These are phyloP conservation scores for Schizonepeta tenuifolia DNA, from an alignment of 257 asterid species.

Conservation along the genomic window DNA sequence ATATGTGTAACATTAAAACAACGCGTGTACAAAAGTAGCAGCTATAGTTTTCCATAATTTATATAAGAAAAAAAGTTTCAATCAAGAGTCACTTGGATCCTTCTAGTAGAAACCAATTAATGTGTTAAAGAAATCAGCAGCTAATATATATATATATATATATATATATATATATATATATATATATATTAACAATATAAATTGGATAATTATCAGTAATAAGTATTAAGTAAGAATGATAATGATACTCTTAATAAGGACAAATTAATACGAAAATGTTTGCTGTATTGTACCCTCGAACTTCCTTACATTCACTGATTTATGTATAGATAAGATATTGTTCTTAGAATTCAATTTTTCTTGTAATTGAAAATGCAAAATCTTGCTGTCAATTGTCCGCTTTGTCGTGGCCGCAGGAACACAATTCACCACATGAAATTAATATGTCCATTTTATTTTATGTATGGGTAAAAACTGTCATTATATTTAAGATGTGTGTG, in stretches of 20 bases:
- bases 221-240: not conserved
- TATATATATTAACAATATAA: no score
- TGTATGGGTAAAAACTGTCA: not conserved
- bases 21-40: no score
- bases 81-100: no score
- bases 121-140: no score
- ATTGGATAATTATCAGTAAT: no score
- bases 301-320: slow-evolving; percentile 25
- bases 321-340: slow-evolving; percentile 27
- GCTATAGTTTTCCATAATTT: no score
- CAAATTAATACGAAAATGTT: not conserved
- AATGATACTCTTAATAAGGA: slow-evolving; percentile 7
- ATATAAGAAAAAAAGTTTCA: no score
- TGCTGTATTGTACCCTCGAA: slow-evolving; percentile 42
- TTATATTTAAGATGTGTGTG: no score
- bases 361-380: slow-evolving; percentile 32
- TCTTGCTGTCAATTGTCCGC: slow-evolving; percentile 58
- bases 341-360: slow-evolving; percentile 18
- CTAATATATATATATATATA: no score
- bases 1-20: no score
- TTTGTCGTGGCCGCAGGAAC: slow-evolving; percentile 36
- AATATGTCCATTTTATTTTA: slow-evolving; percentile 10
- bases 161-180: no score
- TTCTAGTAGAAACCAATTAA: no score
- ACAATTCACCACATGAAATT: slow-evolving; percentile 31